Evolutionary conservation across 2,329 filamentous ascomycete species (phyloP).

Genomic region (Alternaria ethzedia): DNA sequence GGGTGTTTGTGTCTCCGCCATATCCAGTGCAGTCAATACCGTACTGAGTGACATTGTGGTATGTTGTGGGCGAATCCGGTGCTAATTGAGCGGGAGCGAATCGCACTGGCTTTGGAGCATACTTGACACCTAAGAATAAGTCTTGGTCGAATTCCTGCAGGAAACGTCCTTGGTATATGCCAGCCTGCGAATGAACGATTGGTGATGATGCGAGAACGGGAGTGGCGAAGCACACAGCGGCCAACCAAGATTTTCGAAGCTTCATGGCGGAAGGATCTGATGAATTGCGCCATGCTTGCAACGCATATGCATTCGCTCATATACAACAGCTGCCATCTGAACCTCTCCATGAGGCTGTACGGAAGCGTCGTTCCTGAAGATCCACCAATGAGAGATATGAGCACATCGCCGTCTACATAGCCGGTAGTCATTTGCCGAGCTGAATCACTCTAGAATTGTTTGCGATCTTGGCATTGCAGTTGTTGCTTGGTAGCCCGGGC

Average conservation of each 20-base stretch:
- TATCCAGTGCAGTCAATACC: constrained; percentile 38
- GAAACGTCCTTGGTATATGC: constrained; percentile 36
- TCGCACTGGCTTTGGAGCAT: constrained; percentile 34
- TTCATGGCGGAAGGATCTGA: constrained; percentile 2
- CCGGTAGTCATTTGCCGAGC: not conserved
- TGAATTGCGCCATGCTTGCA: not conserved
- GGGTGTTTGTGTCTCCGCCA: constrained; percentile 31
- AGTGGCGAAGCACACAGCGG: not conserved
- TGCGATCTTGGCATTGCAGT: not conserved
- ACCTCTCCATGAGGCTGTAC: not conserved
- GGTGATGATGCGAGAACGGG: constrained; percentile 6
- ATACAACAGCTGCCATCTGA: not conserved
- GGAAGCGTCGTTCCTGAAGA: not conserved
- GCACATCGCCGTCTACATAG: not conserved
- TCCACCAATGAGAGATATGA: not conserved
- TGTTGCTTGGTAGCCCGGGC: not conserved
- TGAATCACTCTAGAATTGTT: not conserved
- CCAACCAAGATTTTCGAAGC: not conserved
- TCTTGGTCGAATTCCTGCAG: constrained; percentile 39
- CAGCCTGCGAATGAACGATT: constrained; percentile 30
- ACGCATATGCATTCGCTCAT: not conserved
- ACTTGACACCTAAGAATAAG: constrained; percentile 40
- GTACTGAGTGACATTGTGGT: constrained; percentile 31
- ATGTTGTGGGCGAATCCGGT: constrained; percentile 13
- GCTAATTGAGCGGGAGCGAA: constrained; percentile 31